phyloP scores from a whole-genome alignment of 2,329 filamentous ascomycete species.

The Fusarium sacchari region DNA sequence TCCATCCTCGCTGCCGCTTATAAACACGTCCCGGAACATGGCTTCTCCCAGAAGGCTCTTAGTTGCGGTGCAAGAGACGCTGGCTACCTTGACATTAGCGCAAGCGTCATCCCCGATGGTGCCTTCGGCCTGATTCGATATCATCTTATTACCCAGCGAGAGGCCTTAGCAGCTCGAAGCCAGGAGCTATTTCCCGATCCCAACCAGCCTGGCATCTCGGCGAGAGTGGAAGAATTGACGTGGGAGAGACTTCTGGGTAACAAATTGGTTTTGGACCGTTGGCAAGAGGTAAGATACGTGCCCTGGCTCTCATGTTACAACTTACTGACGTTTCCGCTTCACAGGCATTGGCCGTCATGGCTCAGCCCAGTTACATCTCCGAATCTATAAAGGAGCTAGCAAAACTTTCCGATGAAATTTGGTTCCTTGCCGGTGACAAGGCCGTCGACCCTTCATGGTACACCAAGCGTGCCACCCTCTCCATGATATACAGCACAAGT shows the following conservation, averaged over 20 bases:
- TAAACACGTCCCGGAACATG: constrained; percentile 78
- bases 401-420: constrained; percentile 89
- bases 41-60: constrained; percentile 81
- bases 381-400: constrained; percentile 82
- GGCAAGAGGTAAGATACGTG: constrained; percentile 78
- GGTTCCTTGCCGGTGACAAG: constrained; percentile 83
- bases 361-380: constrained; percentile 80
- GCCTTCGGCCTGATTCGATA: constrained; percentile 85
- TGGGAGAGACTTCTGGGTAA: constrained; percentile 84
- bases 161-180: constrained; percentile 61
- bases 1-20: constrained; percentile 86
- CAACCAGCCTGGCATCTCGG: constrained; percentile 59
- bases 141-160: constrained; percentile 75
- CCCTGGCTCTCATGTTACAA: background rate
- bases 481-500: constrained; percentile 72
- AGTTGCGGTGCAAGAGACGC: constrained; percentile 82
- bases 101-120: constrained; percentile 82
- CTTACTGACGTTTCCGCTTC: constrained; percentile 17
- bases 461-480: constrained; percentile 66
- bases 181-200: constrained; percentile 53
- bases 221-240: constrained; percentile 75
- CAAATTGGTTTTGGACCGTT: constrained; percentile 74
- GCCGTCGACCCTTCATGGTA: constrained; percentile 92
- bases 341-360: constrained; percentile 92
- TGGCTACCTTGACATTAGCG: constrained; percentile 87